Base-by-base conservation (phyloP, 2,329 filamentous ascomycete species). In the Botrytis tulipae region DNA sequence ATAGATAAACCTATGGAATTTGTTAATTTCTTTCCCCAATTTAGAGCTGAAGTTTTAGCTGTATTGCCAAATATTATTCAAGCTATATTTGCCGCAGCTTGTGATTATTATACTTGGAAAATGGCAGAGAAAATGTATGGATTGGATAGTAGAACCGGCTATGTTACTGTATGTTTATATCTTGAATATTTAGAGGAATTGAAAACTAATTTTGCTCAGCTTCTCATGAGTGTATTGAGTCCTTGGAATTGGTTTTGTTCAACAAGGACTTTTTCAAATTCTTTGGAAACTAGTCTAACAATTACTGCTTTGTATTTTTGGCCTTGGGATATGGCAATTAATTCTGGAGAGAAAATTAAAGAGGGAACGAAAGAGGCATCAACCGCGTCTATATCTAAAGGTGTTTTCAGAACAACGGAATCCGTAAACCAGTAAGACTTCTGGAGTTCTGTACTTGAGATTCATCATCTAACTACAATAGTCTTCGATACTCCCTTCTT, bases 201-300 rank as follows among this genome's bases (percentile, higher is more conserved):
- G 4, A 16, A 68, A 40, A 37, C 72, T 77, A 51, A 78, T 44
- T 32, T 35, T 44, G 42, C 69, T 65, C 81, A 94, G 91, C 85
- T 97, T 63, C 86, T 88, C 74, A 87, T 96, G 83, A 91, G 90
- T 4, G 82, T 92, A 61, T 84, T 90, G 79, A 97, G 90, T 82
- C 93, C 96, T 10, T 99, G 96, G 94, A 94, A 98, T 82, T 98
- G 93, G 93, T 98, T 96, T 83, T 96, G 92, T 83, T 96, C 94
- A 1, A 95, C 94, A 0, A 89, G 96, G 65, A 97, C 96, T 0
- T 92, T 99, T 80, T 98, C 95, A 72, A 99, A 99, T 83, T 96
- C 91, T 70, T 85, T 98, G 7, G 96, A 99, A 85, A 94, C 92
- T n/a, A 93, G 92, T 0, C 84, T 99, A 77, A 98, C 95, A 7